Evolutionary conservation across 1,284 basidiomycete species (phyloP), one percentile per base, ranked within the genome.

Genomic region (Anthracocystis setariae): DNA sequence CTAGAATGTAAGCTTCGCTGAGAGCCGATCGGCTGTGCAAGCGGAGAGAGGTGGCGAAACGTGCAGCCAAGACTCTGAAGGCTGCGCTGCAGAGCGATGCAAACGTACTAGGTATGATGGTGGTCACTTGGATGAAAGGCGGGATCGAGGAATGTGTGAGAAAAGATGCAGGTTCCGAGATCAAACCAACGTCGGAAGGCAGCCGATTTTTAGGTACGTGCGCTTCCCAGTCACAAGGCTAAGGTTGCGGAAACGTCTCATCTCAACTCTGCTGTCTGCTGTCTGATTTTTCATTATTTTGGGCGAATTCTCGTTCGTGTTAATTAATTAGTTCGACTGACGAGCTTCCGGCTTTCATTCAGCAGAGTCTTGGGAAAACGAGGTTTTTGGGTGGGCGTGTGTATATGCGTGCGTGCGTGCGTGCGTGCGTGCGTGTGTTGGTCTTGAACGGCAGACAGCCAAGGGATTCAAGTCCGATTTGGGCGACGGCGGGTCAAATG

Each of bases 351-450:
- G 21, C 18, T 42, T 10, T 7, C 15, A 8, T 42, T 18, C 39
- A 45, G 17, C 5, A 15, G 17, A 32, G 21, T 46, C 27, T n/a
- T 21, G 21, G 7, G 18, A 8, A 5, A 32, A 18, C 25, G 23
- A 24, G 18, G 15, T 18, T 7, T 29, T 15, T 27, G 18, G 23
- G 13, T 17, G 23, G 23, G 23, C 17, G 8, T n/a, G 44, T n/a
- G n/a, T n/a, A 27, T 13, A n/a, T 5, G 7, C 13, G 17, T 27
- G 8, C 44, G 44, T 45, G 27, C n/a, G 44, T 9, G 25, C 20
- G 45, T 33, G 25, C 18, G 45, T 46, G 45, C 27, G 45, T 32
- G 27, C n/a, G 29, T 32, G 27, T 46, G 27, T 46, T 37, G 25
- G 25, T 46, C 24, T 46, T 33, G 45, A 3, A 37, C 5, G 5